Conservation (phyloP, 441 rosid species). For the Erodium texanum region DNA sequence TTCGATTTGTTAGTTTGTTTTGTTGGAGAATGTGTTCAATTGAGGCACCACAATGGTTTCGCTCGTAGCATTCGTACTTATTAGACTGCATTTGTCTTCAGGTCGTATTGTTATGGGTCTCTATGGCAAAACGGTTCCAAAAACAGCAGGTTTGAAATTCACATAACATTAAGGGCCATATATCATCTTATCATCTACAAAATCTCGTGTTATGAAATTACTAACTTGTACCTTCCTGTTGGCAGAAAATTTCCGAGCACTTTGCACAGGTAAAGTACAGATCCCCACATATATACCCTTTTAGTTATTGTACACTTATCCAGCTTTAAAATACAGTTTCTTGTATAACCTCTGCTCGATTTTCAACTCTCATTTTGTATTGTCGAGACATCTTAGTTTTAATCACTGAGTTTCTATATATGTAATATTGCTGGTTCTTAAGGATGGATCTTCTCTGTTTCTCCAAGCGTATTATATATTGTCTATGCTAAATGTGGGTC, state of each 20-base stretch:
- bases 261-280: constrained; percentile 48
- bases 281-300: not conserved
- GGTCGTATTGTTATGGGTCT: constrained; percentile 62
- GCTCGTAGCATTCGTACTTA: not conserved
- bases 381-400: not conserved
- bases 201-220: not conserved
- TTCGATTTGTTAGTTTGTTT: too few relatives aligned
- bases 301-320: not conserved
- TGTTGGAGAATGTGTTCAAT: too few relatives aligned
- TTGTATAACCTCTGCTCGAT: not conserved
- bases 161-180: not conserved
- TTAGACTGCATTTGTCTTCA: constrained; percentile 15
- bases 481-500: not conserved
- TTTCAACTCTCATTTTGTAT: not conserved
- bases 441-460: not conserved
- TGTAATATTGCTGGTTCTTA: too few relatives aligned
- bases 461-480: not conserved
- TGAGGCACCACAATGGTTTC: too few relatives aligned
- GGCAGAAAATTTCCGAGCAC: constrained; percentile 71
- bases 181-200: not conserved
- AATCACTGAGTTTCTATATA: not conserved
- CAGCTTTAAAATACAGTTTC: not conserved
- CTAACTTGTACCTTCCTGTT: constrained; percentile 9
- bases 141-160: constrained; percentile 42
- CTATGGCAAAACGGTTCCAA: constrained; percentile 58